Base-by-base conservation (phyloP, 257 asterid species). In the Solanum habrochaites region DNA sequence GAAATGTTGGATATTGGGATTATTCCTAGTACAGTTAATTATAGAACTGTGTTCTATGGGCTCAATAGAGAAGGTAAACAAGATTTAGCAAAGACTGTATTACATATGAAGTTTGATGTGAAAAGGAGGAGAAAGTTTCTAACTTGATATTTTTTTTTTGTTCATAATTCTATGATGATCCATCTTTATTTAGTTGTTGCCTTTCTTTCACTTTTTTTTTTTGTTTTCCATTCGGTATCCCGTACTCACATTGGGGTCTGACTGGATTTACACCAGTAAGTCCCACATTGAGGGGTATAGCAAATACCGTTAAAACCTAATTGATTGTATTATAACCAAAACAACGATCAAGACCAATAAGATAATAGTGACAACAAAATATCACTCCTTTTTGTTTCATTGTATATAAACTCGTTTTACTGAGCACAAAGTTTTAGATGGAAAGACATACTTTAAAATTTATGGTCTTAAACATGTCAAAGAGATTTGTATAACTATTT, bases 61-160 rank as follows among this genome's bases (percentile, higher is more conserved):
- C 89, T 96, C 39, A 96, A 95, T 85, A 93, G 96, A 89, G 98
- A 96, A 91, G 99, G 98, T 43, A 95, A 96, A 77, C 93, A 91
- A 21, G 52, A 90, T 74, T 90, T 94, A 86, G 98, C 98, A 13
- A 87, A 86, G 87, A 86, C 52, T 90, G 96, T 93, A 40, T 60
- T 87, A 27, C 87, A 74, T 86, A 91, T 92, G 88, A 96, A 96
- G 92, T 77, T 86, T 85, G 93, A 95, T 87, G 89, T 96, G 86
- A 90, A 91, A 89, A 89, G 89, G 72, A 90, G 93, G 88, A 91
- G 98, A 89, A 91, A 87, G 83, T 77, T 90, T 84, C 90, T 86
- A 88, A 67, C 43, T 60, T 85, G 62, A 71, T 35, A 6, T 14
- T 18, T 9, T 18, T 49, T 15, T 52, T 82, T 40, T 37, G 45